Evolutionary conservation across 108 stramenopile species (phyloP).

Genomic region (Skeletonema tropicum): DNA sequence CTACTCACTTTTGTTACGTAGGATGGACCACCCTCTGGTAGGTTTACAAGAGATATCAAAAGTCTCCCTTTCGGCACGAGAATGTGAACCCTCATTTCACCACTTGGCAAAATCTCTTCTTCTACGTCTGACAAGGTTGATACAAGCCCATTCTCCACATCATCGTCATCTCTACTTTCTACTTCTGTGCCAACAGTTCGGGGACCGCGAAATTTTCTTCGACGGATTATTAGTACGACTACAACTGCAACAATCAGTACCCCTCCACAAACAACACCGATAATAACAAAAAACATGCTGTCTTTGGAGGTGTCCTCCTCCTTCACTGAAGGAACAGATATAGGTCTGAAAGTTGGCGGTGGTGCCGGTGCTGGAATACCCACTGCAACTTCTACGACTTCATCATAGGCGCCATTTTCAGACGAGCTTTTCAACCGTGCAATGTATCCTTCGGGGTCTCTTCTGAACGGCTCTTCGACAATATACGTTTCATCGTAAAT

Average conservation of each 20-base stretch:
- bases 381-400: not conserved
- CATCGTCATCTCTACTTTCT: not conserved
- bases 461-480: not conserved
- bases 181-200: not conserved
- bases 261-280: not conserved
- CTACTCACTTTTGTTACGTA: slow-evolving; percentile 62
- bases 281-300: not conserved
- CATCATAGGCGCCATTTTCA: not conserved
- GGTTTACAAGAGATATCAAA: slow-evolving; percentile 16
- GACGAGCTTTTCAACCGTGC: not conserved
- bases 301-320: not conserved
- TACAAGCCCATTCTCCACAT: not conserved
- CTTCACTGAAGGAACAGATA: not conserved
- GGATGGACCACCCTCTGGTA: slow-evolving; percentile 21
- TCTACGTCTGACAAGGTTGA: not conserved
- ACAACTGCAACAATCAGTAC: not conserved
- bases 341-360: not conserved
- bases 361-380: not conserved
- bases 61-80: slow-evolving; percentile 28
- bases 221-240: not conserved
- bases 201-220: not conserved
- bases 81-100: not conserved
- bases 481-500: slow-evolving; percentile 4
- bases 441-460: not conserved
- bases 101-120: not conserved